Evolutionary conservation across 495 filamentous ascomycete genomes (phyloP), one percentile per base, ranked within the genome.

Genomic region (Penicillium atrosanguineum): DNA sequence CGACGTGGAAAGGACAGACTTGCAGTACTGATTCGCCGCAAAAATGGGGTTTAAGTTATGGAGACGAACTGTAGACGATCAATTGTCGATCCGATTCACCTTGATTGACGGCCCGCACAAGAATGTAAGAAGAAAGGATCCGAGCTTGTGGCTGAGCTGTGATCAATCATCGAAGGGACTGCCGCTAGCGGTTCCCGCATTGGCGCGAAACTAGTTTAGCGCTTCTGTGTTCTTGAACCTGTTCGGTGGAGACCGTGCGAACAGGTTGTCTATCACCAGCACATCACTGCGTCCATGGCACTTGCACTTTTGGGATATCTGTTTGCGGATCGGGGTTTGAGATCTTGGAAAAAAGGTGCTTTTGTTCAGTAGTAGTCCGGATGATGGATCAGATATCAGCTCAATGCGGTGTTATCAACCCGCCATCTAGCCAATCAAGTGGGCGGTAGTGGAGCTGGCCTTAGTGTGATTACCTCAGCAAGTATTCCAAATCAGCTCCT

Each of bases 91-190:
- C 38, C 38, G 38, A 40, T 40, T 40, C 16, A 40, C 38, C n/a
- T n/a, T 40, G 38, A 18, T 40, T 19, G 31, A 34, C 4, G 11
- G 11, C 31, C 7, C 31, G 31, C 11, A 12, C 9, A 4, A 14
- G 12, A 6, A 31, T 23, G 23, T 23, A 31, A 31, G 28, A 31
- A 31, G 28, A 12, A 4, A 18, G 14, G 56, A 56, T 53, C 52
- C 53, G 45, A 52, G 53, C 44, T 44, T 56, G 60, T 63, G 60
- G 60, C 57, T 63, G 53, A 63, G 56, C 49, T 51, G 52, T n/a
- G 39, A 44, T 50, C 47, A 48, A 50, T 36, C 28, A 48, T 44
- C 7, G 29, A 50, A 57, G 46, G 46, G 49, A 23, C 37, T 34
- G 26, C 36, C 28, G 14, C 50, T 48, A 52, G 49, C 38, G 37